Base-by-base conservation (phyloP, 768 basidiomycete species). In the Boletellus emodensis region DNA sequence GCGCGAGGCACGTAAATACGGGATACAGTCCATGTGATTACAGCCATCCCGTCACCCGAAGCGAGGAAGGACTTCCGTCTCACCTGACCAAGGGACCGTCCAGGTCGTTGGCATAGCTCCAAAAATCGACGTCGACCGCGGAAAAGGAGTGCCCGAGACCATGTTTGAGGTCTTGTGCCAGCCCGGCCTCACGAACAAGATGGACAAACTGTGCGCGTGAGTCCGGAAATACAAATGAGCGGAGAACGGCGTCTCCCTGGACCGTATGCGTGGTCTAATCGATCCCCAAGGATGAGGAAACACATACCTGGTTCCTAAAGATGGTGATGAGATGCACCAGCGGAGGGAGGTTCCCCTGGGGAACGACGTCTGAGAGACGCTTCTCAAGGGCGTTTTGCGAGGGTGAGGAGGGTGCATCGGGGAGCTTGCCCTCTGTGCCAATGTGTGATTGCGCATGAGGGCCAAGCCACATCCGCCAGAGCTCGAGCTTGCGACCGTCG, bases 401-500 rank as follows among this genome's bases (percentile, higher is more conserved):
- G 41, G 57, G 22, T 17, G 48, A 12, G 36, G 49, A 40, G 22
- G 39, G 18, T 44, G 57, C 53, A 7, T 72, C 72, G 72, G 75
- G 74, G 54, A 77, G 75, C 52, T 74, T 75, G 54, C 68, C 58
- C 61, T 73, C 75, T 15, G 68, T 68, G 46, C 72, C 72, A 42
- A 32, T 18, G 49, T n/a, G 33, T 4, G 36, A 56, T 35, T 51
- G 47, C 14, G 59, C 55, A 52, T 71, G 61, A 36, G 75, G 69
- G 1, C 71, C 76, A 13, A 92, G 74, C 90, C 90, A 92, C 34
- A 71, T 61, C 49, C 71, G 74, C 90, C 90, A 92, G 11, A 88
- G 62, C 48, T 91, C 90, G 14, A 92, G 72, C 63, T 82, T 88
- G 50, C 78, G 76, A 7, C 90, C 88, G 57, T 92, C 90, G 41